Evolutionary conservation across 306 rosid species (phyloP), one percentile per base, ranked within the genome.

Genomic region (Citrullus amarus): DNA sequence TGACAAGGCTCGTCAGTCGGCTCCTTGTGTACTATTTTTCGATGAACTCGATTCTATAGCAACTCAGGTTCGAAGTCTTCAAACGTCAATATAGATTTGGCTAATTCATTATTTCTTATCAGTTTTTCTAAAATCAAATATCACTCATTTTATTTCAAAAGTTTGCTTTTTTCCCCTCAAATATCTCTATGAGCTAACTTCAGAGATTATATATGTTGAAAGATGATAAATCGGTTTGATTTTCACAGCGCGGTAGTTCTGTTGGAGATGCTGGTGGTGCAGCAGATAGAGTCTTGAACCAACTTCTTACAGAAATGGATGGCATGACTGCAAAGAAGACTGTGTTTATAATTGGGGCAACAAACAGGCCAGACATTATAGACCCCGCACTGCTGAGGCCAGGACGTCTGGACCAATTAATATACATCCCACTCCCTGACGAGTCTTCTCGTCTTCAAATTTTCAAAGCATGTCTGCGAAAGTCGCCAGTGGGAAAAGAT

Each of bases 11-110:
- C 81, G 91, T 46, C 89, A 84, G 71, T 90, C 92, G 28, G 91
- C 96, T 74, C 96, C 96, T 13, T 90, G 92, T 55, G 96, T 90
- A 54, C 90, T 88, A 72, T 90, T 90, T 92, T 90, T 90, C 36
- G 95, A 90, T 32, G 95, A 90, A 79, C 92, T 90, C 4, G 95
- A 90, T 84, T 88, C 92, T 5, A 90, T 86, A 79, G 92, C 95
- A 56, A 85, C 92, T 61, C 95, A 87, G 92, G 92, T 90, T 65
- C 75, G 16, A 20, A 55, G 34, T 7, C 58, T 79, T 43, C 80
- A 20, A 79, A 39, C 66, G 15, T 77, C 2, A 16, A 36, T 3
- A 28, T 15, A 50, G 50, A 48, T 15, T 28, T 30, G 44, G 15
- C 59, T 4, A 50, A 28, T 22, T 15, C 15, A 44, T 28, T 15